Percentiles rank a stretch among this genome's conserved stretches.
phyloP scores from a whole-genome alignment of 495 filamentous ascomycete species.

The Trichoderma reesei region DNA sequence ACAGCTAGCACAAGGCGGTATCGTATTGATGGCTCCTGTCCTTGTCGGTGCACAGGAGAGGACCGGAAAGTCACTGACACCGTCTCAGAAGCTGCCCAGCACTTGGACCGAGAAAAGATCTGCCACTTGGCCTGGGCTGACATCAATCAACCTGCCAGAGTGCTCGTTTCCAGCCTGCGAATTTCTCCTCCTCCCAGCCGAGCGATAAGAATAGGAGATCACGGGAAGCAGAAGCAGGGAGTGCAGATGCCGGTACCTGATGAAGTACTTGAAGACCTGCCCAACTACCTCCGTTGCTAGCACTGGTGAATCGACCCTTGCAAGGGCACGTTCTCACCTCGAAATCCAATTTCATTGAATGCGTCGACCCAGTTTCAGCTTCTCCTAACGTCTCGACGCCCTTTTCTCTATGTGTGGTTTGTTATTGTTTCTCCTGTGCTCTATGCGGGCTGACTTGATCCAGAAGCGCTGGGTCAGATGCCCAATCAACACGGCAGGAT shows the following conservation, averaged over 20 bases:
- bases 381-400: neutral
- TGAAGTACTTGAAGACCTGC: too few species aligned
- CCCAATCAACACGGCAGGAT: neutral
- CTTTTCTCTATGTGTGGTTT: neutral
- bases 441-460: neutral
- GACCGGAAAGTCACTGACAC: neutral
- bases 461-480: neutral
- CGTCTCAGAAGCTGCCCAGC: slow-evolving; percentile 4
- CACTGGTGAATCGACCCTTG: neutral
- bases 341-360: neutral
- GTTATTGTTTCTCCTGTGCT: neutral
- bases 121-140: slow-evolving; percentile 3
- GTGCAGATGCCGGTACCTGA: too few species aligned
- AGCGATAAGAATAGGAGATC: slow-evolving; percentile 9
- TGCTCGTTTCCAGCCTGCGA: neutral
- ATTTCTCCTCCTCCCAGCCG: neutral
- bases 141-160: slow-evolving; percentile 1
- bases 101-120: slow-evolving; percentile 4
- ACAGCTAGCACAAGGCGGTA: neutral
- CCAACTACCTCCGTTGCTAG: neutral
- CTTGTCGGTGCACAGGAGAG: neutral
- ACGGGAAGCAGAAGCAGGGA: slow-evolving; percentile 2
- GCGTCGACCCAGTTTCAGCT: neutral
- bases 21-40: neutral
- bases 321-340: neutral